Evolutionary conservation across 2,329 filamentous ascomycete species (phyloP), one percentile per base, ranked within the genome.

Genomic region (Paraphoma sp.): DNA sequence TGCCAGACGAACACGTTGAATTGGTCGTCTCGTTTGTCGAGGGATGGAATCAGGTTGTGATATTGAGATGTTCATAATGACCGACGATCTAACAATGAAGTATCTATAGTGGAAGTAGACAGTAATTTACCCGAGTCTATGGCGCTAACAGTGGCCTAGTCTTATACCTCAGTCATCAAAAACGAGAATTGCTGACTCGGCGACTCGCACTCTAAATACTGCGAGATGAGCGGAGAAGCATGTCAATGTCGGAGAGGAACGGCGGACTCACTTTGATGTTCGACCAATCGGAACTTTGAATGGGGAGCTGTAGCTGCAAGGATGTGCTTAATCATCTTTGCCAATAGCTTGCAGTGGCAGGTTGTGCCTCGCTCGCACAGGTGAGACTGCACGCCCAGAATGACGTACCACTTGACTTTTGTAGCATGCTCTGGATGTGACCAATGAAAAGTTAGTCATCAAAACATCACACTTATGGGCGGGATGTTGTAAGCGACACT

Each of bases 1-100:
- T 29, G 63, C 64, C 5, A 68, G 55, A 28, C 60, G 53, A 31
- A 64, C 65, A 7, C 65, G 59, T 10, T 54, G 61, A 23, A 62
- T 56, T 6, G 51, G 36, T 10, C 47, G 51, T 31, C 49, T 60
- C 28, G 12, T 4, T n/a, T 42, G 40, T 42, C 4, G 16, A 42
- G 23, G 23, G 5, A 23, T 23, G 23, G 23, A 23, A 23, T 23
- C 23, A 23, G 23, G 23, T 23, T 23, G 23, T 23, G 23, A 23
- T 23, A 23, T 2, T 23, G 23, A 23, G 23, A 23, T 23, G 23
- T 23, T 23, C 23, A 23, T 23, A 23, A 23, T 5, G 23, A 23
- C 23, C 23, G 5, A 23, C 23, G 23, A 23, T 16, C n/a, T 9
- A 42, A n/a, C 3, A 16, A 42, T 42, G 40, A 42, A n/a, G 12